Evolutionary conservation across 2,329 filamentous ascomycete species (phyloP), one percentile per base, ranked within the genome.

Genomic region (Didymella exigua): DNA sequence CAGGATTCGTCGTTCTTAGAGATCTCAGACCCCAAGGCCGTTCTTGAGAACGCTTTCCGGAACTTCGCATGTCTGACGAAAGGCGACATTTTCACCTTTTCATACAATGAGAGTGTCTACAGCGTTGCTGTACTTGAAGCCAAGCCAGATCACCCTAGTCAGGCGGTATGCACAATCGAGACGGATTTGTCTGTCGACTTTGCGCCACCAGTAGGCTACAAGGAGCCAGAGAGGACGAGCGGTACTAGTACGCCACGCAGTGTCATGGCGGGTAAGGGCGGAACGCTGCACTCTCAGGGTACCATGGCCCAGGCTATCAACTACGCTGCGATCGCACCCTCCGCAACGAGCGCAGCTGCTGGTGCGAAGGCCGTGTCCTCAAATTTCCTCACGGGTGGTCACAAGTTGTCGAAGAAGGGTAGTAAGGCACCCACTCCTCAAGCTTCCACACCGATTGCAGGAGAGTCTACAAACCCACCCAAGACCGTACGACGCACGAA

Each of bases 241-340:
- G 93, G 93, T n/a, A 93, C 91, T 16, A 93, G 88, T 76, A 96
- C 93, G 14, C 92, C 93, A 1, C 81, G 87, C 45, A 95, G 89
- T 67, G 77, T 76, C 11, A 75, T 89, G 56, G 88, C 89, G 7
- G 79, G 84, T 1, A 77, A 79, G 61, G 89, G 91, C 24, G 91
- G 93, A 4, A 78, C 89, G 14, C 76, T 97, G 21, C 92, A 96
- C 75, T 86, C 82, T 58, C 90, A 96, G 67, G 95, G 95, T 10
- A 93, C 88, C 57, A 99, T 99, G 95, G 93, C 95, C 0, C 91
- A 96, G 68, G 86, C 91, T n/a, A 98, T 99, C 80, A 97, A 97
- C 80, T 99, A 98, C 76, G 85, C 86, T 47, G 85, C 92, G 27
- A 96, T 99, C 63, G 91, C 92, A 0, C 93, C 95, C 1, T 87